These are phyloP conservation scores for Sutorius eximius DNA, from an alignment of 1,284 basidiomycete genomes.

Conservation along the genomic window DNA sequence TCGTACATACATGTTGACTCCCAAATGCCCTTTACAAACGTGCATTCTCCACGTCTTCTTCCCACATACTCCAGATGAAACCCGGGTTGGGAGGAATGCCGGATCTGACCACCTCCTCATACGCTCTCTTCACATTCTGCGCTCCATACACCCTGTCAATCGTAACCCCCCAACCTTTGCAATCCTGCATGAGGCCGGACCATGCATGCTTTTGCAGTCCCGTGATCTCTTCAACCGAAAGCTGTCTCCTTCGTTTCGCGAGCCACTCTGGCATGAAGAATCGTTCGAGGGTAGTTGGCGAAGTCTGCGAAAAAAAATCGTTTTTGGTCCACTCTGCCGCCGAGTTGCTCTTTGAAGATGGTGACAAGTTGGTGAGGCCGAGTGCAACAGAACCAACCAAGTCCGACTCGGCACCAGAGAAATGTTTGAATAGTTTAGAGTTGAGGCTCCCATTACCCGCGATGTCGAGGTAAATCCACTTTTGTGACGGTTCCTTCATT, in stretches of 20 bases:
- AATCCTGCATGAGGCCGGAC: conserved; percentile 54
- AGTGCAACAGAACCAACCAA: conserved; percentile 49
- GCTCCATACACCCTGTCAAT: conserved; percentile 49
- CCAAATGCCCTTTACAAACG: conserved; percentile 14
- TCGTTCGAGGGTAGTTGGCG: conserved; percentile 38
- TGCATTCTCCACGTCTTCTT: conserved; percentile 22
- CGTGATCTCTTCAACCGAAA: conserved; percentile 47
- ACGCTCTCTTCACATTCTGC: conserved; percentile 46
- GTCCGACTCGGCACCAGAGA: conserved; percentile 35
- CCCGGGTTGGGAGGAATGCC: conserved; percentile 55
- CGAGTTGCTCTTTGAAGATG: conserved; percentile 36
- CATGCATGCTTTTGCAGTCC: conserved; percentile 53
- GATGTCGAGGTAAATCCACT: conserved; percentile 63
- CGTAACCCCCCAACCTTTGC: conserved; percentile 49
- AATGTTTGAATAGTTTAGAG: conserved; percentile 40
- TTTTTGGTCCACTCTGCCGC: conserved; percentile 41
- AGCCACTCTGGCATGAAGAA: conserved; percentile 73
- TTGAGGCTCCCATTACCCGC: conserved; percentile 56
- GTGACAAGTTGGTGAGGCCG: conserved; percentile 55
- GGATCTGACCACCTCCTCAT: conserved; percentile 42
- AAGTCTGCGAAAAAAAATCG: conserved; percentile 27
- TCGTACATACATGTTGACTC: neutral
- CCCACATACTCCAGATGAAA: conserved; percentile 65
- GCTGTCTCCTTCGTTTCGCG: conserved; percentile 46
- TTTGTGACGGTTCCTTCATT: conserved; percentile 28